Percentiles rank a stretch among this genome's conserved stretches.
Conservation (phyloP, 495 filamentous ascomycete genomes). For the Aspergillus steynii region DNA sequence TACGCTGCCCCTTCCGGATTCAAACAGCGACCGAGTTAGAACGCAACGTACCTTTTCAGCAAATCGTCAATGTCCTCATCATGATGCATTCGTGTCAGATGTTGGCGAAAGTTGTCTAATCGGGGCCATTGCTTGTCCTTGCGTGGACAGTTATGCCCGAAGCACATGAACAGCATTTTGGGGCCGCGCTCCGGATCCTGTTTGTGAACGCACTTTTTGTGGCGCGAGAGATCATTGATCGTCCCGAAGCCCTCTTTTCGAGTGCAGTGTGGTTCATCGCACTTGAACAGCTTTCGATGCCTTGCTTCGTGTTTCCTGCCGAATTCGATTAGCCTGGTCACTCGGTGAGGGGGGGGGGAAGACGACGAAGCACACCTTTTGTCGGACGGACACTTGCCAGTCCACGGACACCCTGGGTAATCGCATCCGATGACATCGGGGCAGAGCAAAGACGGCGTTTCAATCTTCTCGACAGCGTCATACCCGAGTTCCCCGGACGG, state of each 20-base stretch:
- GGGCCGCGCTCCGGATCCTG: conserved; percentile 51
- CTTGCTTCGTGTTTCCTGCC: conserved; percentile 78
- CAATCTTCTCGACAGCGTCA: conserved; percentile 17
- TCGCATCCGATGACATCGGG: conserved; percentile 34
- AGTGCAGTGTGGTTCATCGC: conserved; percentile 58
- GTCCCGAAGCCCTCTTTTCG: conserved; percentile 75
- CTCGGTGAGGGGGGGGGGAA: neutral
- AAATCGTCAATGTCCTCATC: conserved; percentile 54
- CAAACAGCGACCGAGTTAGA: neutral
- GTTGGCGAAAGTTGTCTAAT: conserved; percentile 87
- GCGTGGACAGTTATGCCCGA: conserved; percentile 60
- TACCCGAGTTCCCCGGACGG: conserved; percentile 10
- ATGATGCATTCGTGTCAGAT: conserved; percentile 77
- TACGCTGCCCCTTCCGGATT: neutral
- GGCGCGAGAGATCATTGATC: conserved; percentile 74
- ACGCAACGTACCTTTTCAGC: conserved; percentile 51
- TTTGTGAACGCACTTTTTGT: conserved; percentile 69
- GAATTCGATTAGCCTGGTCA: conserved; percentile 6
- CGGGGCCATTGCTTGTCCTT: conserved; percentile 82
- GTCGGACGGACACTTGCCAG: conserved; percentile 44
- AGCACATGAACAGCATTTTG: conserved; percentile 67
- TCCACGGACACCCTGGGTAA: conserved; percentile 37
- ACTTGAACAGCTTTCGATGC: conserved; percentile 74
- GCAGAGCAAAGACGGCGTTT: conserved; percentile 23
- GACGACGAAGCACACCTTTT: conserved; percentile 29